Evolutionary conservation across 208 protist genomes (phyloP).

Genomic region (Crithidia fasciculata): DNA sequence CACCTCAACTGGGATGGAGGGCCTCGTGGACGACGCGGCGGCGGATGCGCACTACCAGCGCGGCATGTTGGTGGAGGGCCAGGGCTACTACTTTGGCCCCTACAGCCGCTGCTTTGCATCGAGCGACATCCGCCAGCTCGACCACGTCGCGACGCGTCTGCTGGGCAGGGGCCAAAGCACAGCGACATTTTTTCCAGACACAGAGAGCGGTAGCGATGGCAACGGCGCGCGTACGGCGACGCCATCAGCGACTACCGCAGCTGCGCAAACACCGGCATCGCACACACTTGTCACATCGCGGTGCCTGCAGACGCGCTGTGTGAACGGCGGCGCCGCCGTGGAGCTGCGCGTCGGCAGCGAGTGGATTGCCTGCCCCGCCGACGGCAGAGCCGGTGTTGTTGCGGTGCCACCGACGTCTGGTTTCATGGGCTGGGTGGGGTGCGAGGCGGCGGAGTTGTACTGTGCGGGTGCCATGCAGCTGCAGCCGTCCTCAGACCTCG

Average conservation of each 20-base stretch:
- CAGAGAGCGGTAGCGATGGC: too few relatives aligned
- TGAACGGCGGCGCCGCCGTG: slow-evolving; percentile 15
- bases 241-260: neutral
- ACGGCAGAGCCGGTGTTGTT: slow-evolving; percentile 43
- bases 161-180: neutral
- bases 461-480: slow-evolving; percentile 31
- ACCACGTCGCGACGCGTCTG: neutral
- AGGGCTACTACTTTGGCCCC: slow-evolving; percentile 44
- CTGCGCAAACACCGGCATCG: neutral
- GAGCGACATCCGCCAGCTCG: slow-evolving; percentile 18
- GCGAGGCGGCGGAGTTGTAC: slow-evolving; percentile 44
- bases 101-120: slow-evolving; percentile 44
- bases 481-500: neutral
- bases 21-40: slow-evolving; percentile 3
- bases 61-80: slow-evolving; percentile 1
- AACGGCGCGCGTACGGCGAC: neutral
- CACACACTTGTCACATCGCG: slow-evolving; percentile 20
- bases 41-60: neutral
- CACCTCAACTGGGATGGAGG: slow-evolving; percentile 13
- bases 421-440: slow-evolving; percentile 41
- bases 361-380: slow-evolving; percentile 57
- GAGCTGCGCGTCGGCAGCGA: slow-evolving; percentile 39
- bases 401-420: slow-evolving; percentile 26
- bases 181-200: too few relatives aligned
- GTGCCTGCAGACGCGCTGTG: slow-evolving; percentile 36